Evolutionary conservation across 1,139 yeast genomes (phyloP).

Genomic region (Debaryomyces coudertii): DNA sequence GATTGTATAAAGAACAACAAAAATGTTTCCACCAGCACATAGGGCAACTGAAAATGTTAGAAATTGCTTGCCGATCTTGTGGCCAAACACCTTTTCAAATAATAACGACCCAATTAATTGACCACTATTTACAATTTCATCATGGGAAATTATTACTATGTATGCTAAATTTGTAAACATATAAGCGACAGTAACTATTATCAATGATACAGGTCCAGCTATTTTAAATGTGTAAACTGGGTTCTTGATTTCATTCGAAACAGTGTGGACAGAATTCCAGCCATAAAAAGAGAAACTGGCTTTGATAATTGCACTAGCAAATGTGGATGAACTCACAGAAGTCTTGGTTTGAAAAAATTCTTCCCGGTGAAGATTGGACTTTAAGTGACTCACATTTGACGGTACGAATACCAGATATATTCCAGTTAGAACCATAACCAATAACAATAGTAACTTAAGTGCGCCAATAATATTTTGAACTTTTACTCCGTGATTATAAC

Average conservation of each 20-base stretch:
- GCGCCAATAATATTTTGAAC: constrained; percentile 62
- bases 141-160: constrained; percentile 54
- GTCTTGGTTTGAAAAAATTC: constrained; percentile 32
- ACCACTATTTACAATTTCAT: constrained; percentile 56
- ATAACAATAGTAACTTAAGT: constrained; percentile 52
- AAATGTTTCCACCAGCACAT: constrained; percentile 64
- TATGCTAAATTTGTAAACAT: constrained; percentile 59
- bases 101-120: constrained; percentile 61
- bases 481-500: constrained; percentile 54
- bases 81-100: constrained; percentile 59
- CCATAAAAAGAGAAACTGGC: constrained; percentile 66
- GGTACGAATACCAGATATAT: constrained; percentile 53
- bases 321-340: constrained; percentile 43
- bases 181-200: constrained; percentile 54
- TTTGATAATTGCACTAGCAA: constrained; percentile 59
- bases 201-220: constrained; percentile 61
- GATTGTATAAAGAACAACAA: constrained; percentile 61
- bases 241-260: constrained; percentile 61
- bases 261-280: constrained; percentile 67
- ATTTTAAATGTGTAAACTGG: constrained; percentile 59
- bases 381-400: constrained; percentile 40
- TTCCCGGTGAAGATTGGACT: constrained; percentile 40
- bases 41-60: constrained; percentile 60
- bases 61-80: constrained; percentile 52
- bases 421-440: constrained; percentile 53